These are phyloP conservation scores for Botryosphaeria dothidea DNA, from an alignment of 2,329 filamentous ascomycete genomes.

Conservation along the genomic window DNA sequence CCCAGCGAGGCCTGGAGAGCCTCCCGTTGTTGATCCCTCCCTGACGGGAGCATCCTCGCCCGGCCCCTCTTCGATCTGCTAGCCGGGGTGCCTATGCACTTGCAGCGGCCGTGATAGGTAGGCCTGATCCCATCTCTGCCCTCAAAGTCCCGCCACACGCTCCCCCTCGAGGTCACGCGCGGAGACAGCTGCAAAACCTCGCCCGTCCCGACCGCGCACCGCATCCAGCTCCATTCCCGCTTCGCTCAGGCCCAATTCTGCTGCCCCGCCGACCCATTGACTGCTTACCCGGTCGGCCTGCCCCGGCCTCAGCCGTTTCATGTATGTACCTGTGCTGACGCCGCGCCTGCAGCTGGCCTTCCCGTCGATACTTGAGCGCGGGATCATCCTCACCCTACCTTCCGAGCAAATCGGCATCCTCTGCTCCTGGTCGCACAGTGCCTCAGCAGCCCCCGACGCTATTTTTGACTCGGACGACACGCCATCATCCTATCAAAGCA, in stretches of 20 bases:
- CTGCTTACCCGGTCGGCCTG: slow-evolving; percentile 9
- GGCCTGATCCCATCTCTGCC: not conserved
- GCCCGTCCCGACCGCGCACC: slow-evolving; percentile 16
- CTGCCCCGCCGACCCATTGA: slow-evolving; percentile 12
- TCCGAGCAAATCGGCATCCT: slow-evolving; percentile 19
- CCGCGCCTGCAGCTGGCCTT: slow-evolving; percentile 17
- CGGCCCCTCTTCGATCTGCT: slow-evolving; percentile 13
- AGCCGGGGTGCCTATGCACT: slow-evolving; percentile 17
- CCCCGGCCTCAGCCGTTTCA: slow-evolving; percentile 17
- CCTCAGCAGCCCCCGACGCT: slow-evolving; percentile 6
- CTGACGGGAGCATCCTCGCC: slow-evolving; percentile 15
- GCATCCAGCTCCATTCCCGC: slow-evolving; percentile 5
- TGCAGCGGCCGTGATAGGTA: slow-evolving; percentile 19
- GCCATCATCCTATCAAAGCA: slow-evolving; percentile 13
- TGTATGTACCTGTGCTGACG: slow-evolving; percentile 17
- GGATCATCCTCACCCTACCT: slow-evolving; percentile 7
- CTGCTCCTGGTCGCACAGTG: slow-evolving; percentile 14
- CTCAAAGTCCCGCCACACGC: slow-evolving; percentile 20
- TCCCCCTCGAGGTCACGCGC: slow-evolving; percentile 14
- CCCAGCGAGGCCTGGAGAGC: not conserved
- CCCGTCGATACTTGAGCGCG: slow-evolving; percentile 11
- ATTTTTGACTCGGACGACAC: slow-evolving; percentile 18
- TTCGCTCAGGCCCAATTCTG: not conserved
- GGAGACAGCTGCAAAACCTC: slow-evolving; percentile 1
- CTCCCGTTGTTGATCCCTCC: slow-evolving; percentile 14